phyloP scores from a whole-genome alignment of 352 stramenopile genomes.

The Phytophthora agathidicida region DNA sequence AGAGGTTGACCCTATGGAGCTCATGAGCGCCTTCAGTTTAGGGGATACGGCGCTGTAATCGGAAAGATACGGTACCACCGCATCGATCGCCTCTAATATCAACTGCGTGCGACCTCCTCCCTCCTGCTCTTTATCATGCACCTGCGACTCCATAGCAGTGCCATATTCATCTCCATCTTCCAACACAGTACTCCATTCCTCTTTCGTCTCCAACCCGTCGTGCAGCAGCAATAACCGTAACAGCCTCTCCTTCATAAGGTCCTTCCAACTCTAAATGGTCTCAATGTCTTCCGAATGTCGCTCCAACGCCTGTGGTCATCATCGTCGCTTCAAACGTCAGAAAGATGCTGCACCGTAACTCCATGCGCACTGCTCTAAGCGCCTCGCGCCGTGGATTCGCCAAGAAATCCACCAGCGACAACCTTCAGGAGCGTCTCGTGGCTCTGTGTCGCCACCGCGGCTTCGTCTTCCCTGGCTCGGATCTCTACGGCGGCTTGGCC shows the following conservation, averaged over 20 bases:
- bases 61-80: conserved; percentile 48
- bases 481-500: conserved; percentile 98
- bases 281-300: no score
- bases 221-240: conserved; percentile 33
- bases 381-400: conserved; percentile 37
- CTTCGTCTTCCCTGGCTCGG: conserved; percentile 94
- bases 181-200: conserved; percentile 28
- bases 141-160: background rate
- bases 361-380: conserved; percentile 3
- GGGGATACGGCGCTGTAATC: conserved; percentile 46
- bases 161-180: background rate
- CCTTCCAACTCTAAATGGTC: no score
- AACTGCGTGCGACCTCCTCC: conserved; percentile 1
- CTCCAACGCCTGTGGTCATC: no score
- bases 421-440: conserved; percentile 77
- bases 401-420: conserved; percentile 34
- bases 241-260: conserved; percentile 15
- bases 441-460: conserved; percentile 90
- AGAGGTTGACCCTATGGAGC: conserved; percentile 24
- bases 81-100: conserved; percentile 33
- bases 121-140: background rate
- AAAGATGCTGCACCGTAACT: conserved; percentile 13
- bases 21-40: conserved; percentile 41
- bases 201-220: conserved; percentile 29
- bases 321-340: background rate